Evolutionary conservation across 805 yeast genomes (phyloP).

Genomic region (Saccharomycopsis fermentans): DNA sequence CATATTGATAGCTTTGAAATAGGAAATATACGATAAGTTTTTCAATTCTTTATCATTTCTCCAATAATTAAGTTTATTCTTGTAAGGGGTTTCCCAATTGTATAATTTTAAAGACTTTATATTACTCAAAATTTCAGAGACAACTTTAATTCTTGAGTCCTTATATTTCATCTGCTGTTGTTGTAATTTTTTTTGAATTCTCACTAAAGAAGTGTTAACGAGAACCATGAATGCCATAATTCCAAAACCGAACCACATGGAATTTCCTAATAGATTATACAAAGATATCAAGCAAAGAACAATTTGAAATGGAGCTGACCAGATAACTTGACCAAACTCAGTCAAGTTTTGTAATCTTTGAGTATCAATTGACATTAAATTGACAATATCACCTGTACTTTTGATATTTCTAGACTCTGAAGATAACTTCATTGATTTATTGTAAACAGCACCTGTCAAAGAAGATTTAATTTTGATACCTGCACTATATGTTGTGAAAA

Average conservation of each 20-base stretch:
- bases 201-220: slow-evolving; percentile 59
- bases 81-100: slow-evolving; percentile 91
- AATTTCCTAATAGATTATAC: slow-evolving; percentile 62
- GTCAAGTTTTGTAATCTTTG: slow-evolving; percentile 79
- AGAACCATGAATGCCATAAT: slow-evolving; percentile 75
- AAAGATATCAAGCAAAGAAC: slow-evolving; percentile 63
- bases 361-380: slow-evolving; percentile 88
- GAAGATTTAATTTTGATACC: slow-evolving; percentile 72
- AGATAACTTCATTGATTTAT: slow-evolving; percentile 58
- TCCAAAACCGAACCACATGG: slow-evolving; percentile 95
- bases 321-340: slow-evolving; percentile 66
- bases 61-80: slow-evolving; percentile 60
- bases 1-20: slow-evolving; percentile 55
- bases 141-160: slow-evolving; percentile 84
- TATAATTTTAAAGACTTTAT: slow-evolving; percentile 88
- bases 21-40: slow-evolving; percentile 65
- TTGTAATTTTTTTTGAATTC: slow-evolving; percentile 61
- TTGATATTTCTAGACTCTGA: slow-evolving; percentile 62
- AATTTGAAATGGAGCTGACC: slow-evolving; percentile 94
- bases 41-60: slow-evolving; percentile 81
- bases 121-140: slow-evolving; percentile 80
- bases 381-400: slow-evolving; percentile 88
- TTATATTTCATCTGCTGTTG: slow-evolving; percentile 80
- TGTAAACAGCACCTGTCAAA: slow-evolving; percentile 54
- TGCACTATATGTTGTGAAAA: slow-evolving; percentile 60